These are phyloP conservation scores for Herpetomonas samuelpessoai DNA, from an alignment of 208 protist genomes.

Conservation along the genomic window DNA sequence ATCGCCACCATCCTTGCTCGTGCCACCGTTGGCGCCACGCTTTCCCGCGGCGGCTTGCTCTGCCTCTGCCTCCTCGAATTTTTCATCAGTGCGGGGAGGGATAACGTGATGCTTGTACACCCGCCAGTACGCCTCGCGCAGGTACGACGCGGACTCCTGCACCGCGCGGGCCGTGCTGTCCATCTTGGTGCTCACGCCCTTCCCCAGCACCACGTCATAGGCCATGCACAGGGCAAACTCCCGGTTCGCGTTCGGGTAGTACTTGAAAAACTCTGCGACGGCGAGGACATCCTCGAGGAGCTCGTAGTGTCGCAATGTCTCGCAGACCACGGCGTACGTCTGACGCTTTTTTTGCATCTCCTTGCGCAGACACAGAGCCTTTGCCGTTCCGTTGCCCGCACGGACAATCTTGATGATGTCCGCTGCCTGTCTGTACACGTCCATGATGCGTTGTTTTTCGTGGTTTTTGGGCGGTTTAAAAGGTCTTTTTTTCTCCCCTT, in stretches of 20 bases:
- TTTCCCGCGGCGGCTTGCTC: background rate
- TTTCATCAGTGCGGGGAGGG: slow-evolving; percentile 42
- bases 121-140: slow-evolving; percentile 79
- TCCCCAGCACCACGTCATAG: slow-evolving; percentile 86
- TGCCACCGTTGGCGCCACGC: background rate
- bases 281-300: slow-evolving; percentile 84
- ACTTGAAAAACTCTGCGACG: slow-evolving; percentile 80
- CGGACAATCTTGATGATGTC: slow-evolving; percentile 74
- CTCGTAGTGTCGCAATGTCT: slow-evolving; percentile 87
- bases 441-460: slow-evolving; percentile 36
- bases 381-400: slow-evolving; percentile 75
- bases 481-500: slow-evolving; percentile 7
- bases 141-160: slow-evolving; percentile 54
- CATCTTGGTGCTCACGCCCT: slow-evolving; percentile 82
- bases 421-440: slow-evolving; percentile 87
- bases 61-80: slow-evolving; percentile 29
- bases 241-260: slow-evolving; percentile 66
- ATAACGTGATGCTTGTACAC: slow-evolving; percentile 82
- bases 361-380: slow-evolving; percentile 89
- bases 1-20: slow-evolving; percentile 6
- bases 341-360: slow-evolving; percentile 93
- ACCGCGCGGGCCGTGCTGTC: slow-evolving; percentile 81
- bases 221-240: slow-evolving; percentile 81
- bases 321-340: slow-evolving; percentile 91
- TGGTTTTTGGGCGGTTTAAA: background rate